phyloP scores from a whole-genome alignment of 345 rosid species.

The Xanthoceras sorbifolium region DNA sequence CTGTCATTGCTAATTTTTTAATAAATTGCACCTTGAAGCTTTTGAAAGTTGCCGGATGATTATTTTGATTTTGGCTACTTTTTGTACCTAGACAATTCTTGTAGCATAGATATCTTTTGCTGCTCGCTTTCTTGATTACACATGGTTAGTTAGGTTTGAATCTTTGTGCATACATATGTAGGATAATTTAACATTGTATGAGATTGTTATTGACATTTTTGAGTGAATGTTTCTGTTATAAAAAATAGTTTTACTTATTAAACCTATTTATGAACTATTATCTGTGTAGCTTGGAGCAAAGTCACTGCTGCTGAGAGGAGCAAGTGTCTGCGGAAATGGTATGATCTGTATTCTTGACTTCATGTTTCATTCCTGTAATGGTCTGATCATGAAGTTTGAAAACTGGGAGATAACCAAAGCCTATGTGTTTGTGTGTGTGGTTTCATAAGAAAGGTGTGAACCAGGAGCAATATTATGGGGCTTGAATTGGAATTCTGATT shows the following conservation, averaged over 20 bases:
- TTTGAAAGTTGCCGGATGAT: neutral
- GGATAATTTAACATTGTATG: neutral
- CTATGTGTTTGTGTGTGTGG: neutral
- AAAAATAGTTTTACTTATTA: neutral
- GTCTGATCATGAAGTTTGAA: conserved; percentile 17
- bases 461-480: neutral
- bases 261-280: conserved; percentile 7
- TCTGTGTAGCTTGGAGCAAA: conserved; percentile 83
- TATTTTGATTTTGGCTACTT: neutral
- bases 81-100: neutral
- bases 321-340: conserved; percentile 78
- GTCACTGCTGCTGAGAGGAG: conserved; percentile 84
- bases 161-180: neutral
- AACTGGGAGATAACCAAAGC: neutral
- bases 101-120: neutral
- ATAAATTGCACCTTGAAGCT: neutral
- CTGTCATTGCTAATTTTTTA: neutral
- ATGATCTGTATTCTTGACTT: conserved; percentile 20
- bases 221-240: neutral
- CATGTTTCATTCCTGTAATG: neutral
- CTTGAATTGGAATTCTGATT: neutral
- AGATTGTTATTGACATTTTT: conserved; percentile 10
- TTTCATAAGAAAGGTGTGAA: neutral
- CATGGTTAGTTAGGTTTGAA: conserved; percentile 3
- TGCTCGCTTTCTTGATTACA: neutral